Base-by-base conservation (phyloP, 352 stramenopile genomes). In the Phytophthora nicotianae region DNA sequence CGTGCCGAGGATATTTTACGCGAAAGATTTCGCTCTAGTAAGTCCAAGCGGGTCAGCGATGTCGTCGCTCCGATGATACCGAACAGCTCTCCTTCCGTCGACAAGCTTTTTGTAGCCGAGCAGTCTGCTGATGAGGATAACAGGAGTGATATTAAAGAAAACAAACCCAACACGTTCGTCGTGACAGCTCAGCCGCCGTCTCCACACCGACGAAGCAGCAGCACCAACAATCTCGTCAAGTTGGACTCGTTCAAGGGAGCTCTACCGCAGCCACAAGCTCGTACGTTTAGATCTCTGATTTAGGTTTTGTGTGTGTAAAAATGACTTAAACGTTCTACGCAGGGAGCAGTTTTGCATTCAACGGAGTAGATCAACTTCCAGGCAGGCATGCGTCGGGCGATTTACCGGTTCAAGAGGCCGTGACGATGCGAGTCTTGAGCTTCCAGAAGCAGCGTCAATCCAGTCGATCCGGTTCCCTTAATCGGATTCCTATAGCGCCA, bases 1-100 rank as follows among this genome's bases (percentile, higher is more conserved):
- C 74, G 37, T 21, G 74, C 75, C 1, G 79, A 89, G 23, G 70
- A 88, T 53, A 89, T 91, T 62, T 51, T 91, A 37, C 82, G 82
- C 5, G 82, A 91, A 55, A 66, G 69, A 9, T 77, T 60, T 43
- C 65, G 59, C 1, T 35, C 56, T 7, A 20, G 45, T 17, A 69
- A 63, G 35, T 41, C 37, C 14, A 72, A 71, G 40, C 62, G 65
- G 3, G 64, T 42, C 16, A 62, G 37, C 17, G 69, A 69, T 19
- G 17, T 42, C 45, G 66, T 63, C 29, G 53, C 50, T 38, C 52
- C 64, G 9, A 64, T 69, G 53, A 4, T 6, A 24, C 55, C 27
- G 53, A 5, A 20, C 23, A 41, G 11, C 17, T 62, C 47, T 16
- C 52, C 49, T 0, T 67, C 61, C 4, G 47, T 45, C 9, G 61